These are phyloP conservation scores for Gossypium trilobum DNA, from an alignment of 441 rosid species.

Conservation along the genomic window DNA sequence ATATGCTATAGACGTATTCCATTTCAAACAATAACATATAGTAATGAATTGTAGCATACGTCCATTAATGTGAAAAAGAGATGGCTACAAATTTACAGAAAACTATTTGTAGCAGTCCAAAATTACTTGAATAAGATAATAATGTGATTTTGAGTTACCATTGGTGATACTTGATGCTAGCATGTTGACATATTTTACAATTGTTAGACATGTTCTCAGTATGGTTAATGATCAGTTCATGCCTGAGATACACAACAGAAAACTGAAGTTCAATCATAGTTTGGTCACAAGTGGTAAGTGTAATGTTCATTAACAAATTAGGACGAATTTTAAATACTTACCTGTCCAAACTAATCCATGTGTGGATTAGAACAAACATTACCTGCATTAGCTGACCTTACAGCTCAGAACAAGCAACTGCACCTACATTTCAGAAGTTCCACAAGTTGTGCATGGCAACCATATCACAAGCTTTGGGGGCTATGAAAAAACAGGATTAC, in stretches of 20 bases:
- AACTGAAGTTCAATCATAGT: not conserved
- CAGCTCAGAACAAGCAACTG: not conserved
- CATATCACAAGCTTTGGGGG: not conserved
- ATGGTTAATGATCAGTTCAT: not conserved
- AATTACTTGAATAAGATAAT: not conserved
- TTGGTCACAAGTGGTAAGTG: too few relatives aligned
- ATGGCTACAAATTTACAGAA: not conserved
- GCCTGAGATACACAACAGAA: not conserved
- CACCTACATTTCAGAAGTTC: not conserved
- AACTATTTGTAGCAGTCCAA: not conserved
- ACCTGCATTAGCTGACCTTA: not conserved
- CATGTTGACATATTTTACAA: not conserved
- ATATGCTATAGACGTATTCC: not conserved
- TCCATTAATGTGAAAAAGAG: not conserved
- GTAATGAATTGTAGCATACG: not conserved
- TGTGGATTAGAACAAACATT: not conserved
- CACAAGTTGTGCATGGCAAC: not conserved
- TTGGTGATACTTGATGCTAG: not conserved
- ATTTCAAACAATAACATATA: not conserved
- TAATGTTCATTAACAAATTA: too few relatives aligned
- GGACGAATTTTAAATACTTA: too few relatives aligned
- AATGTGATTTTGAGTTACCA: not conserved
- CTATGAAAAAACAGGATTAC: not conserved
- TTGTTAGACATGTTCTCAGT: not conserved
- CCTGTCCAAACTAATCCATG: not conserved